phyloP scores from a whole-genome alignment of 208 protist species.

The Herpetomonas samuelpessoai region DNA sequence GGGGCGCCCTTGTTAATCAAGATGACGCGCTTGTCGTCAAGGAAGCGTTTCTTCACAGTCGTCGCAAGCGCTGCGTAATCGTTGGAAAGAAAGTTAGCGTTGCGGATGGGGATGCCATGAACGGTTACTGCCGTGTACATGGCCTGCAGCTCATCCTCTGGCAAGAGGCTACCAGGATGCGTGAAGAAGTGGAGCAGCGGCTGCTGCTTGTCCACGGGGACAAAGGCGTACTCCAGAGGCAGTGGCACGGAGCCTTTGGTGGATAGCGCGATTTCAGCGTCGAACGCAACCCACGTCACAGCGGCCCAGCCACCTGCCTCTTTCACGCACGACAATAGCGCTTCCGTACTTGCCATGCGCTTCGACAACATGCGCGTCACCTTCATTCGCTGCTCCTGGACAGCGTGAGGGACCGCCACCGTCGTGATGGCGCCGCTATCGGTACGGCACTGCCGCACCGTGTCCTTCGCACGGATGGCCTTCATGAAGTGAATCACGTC shows the following conservation, averaged over 20 bases:
- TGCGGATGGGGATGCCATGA: constrained; percentile 42
- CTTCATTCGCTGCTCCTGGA: not conserved
- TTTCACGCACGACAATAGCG: constrained; percentile 19
- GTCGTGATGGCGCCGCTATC: not conserved
- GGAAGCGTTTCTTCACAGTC: constrained; percentile 12
- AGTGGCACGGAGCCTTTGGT: constrained; percentile 17
- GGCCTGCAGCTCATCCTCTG: constrained; percentile 5
- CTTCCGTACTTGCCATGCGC: constrained; percentile 27
- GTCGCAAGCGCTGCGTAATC: constrained; percentile 29
- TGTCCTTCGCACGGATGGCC: not conserved
- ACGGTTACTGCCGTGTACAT: constrained; percentile 18
- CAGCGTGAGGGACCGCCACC: not conserved
- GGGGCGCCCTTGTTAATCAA: constrained; percentile 51
- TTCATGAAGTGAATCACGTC: constrained; percentile 36
- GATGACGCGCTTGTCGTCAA: constrained; percentile 32
- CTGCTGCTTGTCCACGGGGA: constrained; percentile 3
- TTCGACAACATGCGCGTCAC: constrained; percentile 1
- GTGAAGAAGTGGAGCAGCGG: constrained; percentile 30
- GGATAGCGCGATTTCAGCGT: constrained; percentile 42
- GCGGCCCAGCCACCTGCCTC: constrained; percentile 31
- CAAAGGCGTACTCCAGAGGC: constrained; percentile 51
- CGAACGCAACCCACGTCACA: constrained; percentile 44
- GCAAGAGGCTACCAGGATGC: constrained; percentile 21
- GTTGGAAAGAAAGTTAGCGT: constrained; percentile 33
- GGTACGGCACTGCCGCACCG: not conserved